Conservation (phyloP, 805 yeast species). For the Naumovozyma dairenensis region DNA sequence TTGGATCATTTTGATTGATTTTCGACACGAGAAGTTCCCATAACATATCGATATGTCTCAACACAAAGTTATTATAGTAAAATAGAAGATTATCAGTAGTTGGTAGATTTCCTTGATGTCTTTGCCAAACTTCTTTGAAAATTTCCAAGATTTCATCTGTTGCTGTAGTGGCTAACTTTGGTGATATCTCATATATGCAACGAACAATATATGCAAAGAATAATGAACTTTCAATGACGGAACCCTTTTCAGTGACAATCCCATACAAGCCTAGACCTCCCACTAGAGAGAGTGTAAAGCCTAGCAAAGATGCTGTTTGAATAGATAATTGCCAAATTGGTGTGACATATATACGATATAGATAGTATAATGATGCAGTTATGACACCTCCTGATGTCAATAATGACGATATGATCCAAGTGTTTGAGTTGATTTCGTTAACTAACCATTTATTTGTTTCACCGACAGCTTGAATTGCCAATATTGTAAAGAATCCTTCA, state of each 20-base stretch:
- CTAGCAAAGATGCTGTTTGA: constrained; percentile 72
- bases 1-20: constrained; percentile 4
- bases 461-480: constrained; percentile 88
- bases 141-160: constrained; percentile 34
- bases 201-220: constrained; percentile 86
- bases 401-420: constrained; percentile 69
- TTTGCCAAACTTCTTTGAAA: constrained; percentile 31
- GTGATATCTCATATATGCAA: constrained; percentile 86
- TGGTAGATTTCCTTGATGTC: constrained; percentile 26
- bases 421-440: constrained; percentile 45
- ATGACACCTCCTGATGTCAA: constrained; percentile 64
- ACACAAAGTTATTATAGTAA: constrained; percentile 22
- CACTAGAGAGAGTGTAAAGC: constrained; percentile 72
- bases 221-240: constrained; percentile 82
- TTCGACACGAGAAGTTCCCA: constrained; percentile 23
- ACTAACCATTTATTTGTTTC: constrained; percentile 65
- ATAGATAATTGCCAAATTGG: constrained; percentile 63
- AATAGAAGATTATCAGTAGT: constrained; percentile 26
- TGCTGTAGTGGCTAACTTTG: constrained; percentile 61
- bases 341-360: constrained; percentile 73
- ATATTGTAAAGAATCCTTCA: constrained; percentile 87
- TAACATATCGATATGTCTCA: constrained; percentile 18
- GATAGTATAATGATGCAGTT: constrained; percentile 65
- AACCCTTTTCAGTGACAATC: constrained; percentile 70
- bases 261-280: constrained; percentile 72